These are phyloP conservation scores for Dalechampia spathulata DNA, from an alignment of 441 rosid genomes.

Conservation along the genomic window DNA sequence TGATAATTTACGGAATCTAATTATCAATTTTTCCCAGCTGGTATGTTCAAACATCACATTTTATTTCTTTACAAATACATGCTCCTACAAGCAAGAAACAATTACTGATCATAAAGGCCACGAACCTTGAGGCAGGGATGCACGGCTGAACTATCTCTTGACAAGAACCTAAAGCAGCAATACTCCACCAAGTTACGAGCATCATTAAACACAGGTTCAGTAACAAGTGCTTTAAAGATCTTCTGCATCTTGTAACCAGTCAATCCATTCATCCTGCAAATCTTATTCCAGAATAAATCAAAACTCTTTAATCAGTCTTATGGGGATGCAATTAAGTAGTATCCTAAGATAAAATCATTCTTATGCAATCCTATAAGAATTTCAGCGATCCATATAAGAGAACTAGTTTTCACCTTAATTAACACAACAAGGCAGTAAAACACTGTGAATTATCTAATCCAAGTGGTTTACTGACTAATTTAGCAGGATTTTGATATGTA, in stretches of 20 bases:
- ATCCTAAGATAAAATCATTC: not conserved
- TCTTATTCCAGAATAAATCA: conserved; percentile 29
- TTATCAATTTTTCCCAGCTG: no score
- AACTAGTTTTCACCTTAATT: not conserved
- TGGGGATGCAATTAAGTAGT: not conserved
- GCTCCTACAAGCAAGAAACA: not conserved
- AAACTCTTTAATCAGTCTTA: conserved; percentile 26
- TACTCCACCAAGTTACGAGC: conserved; percentile 83
- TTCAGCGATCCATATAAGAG: not conserved
- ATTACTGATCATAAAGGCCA: not conserved
- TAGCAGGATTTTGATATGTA: no score
- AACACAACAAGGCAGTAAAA: not conserved
- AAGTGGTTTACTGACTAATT: no score
- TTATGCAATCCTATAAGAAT: no score
- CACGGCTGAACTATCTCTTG: conserved; percentile 67
- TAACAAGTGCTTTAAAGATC: conserved; percentile 77
- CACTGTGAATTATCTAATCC: not conserved
- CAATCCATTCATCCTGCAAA: conserved; percentile 93
- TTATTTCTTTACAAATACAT: not conserved
- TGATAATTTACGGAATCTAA: no score
- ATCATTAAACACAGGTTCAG: conserved; percentile 46
- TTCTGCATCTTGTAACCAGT: conserved; percentile 79
- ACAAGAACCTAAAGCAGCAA: conserved; percentile 90
- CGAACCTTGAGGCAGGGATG: conserved; percentile 87
- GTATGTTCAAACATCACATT: no score